Evolutionary conservation across 805 yeast species (phyloP).

Genomic region (Clavispora santaluciae): DNA sequence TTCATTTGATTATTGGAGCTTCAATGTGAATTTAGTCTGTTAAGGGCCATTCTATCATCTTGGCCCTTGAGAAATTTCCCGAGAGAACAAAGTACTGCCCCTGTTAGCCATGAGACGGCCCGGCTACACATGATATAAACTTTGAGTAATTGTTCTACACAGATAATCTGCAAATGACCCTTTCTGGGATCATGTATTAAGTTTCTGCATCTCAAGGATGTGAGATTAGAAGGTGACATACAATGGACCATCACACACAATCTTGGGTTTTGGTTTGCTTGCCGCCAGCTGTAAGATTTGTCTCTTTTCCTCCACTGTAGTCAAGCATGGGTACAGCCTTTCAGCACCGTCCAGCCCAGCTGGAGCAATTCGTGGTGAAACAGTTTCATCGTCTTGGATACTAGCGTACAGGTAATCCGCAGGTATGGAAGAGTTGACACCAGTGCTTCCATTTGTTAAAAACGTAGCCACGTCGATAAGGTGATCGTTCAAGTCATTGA

Average conservation of each 20-base stretch:
- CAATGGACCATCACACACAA: constrained; percentile 4
- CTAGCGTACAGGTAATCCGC: constrained; percentile 1
- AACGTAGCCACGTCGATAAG: constrained; percentile 36
- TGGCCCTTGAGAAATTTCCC: too few species aligned
- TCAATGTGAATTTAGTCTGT: too few species aligned
- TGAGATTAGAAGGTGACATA: constrained; percentile 11
- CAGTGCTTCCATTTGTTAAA: constrained; percentile 12
- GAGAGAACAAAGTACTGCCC: too few species aligned
- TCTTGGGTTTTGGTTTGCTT: not conserved
- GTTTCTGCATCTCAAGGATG: not conserved
- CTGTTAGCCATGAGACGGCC: too few species aligned
- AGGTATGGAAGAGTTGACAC: constrained; percentile 2
- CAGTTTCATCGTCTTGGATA: constrained; percentile 5
- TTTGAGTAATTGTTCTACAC: too few species aligned
- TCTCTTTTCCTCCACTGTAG: constrained; percentile 21
- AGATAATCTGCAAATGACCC: too few species aligned
- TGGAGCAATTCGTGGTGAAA: constrained; percentile 3
- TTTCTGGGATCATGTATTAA: not conserved
- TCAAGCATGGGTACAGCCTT: constrained; percentile 19
- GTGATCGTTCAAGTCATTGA: constrained; percentile 35
- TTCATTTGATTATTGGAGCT: too few species aligned
- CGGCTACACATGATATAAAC: too few species aligned
- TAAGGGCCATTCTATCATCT: too few species aligned
- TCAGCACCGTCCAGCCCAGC: constrained; percentile 11
- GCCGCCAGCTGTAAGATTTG: constrained; percentile 14